Percentiles rank a stretch among this genome's conserved stretches.
Conservation (phyloP, 495 filamentous ascomycete species). For the Penicillium arizonense region DNA sequence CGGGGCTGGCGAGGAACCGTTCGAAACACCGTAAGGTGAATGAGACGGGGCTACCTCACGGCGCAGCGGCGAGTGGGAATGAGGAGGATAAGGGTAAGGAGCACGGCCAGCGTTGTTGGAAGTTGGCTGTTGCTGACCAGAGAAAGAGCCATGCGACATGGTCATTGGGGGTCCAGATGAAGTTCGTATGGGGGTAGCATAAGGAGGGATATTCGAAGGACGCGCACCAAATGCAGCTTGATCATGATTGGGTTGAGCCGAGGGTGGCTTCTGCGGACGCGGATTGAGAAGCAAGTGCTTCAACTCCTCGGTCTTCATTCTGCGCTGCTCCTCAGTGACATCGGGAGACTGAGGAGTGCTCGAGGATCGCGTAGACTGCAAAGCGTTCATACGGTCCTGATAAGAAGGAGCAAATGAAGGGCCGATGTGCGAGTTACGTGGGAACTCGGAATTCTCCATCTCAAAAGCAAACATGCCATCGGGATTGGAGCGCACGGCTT, state of each 20-base stretch:
- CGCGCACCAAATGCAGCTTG: constrained; percentile 13
- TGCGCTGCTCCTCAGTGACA: constrained; percentile 39
- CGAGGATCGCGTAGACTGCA: constrained; percentile 38
- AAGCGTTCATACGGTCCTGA: constrained; percentile 61
- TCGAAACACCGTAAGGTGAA: constrained; percentile 3
- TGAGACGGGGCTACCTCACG: constrained; percentile 23
- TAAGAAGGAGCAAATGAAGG: constrained; percentile 69
- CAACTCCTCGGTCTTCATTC: constrained; percentile 44
- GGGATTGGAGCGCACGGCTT: constrained; percentile 27
- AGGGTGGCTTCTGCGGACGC: constrained; percentile 38
- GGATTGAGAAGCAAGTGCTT: constrained; percentile 49
- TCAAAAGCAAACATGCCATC: constrained; percentile 65
- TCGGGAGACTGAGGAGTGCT: constrained; percentile 22
- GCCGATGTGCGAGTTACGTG: constrained; percentile 48
- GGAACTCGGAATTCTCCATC: constrained; percentile 50
- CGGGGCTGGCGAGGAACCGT: constrained; percentile 6
- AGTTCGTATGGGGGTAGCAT: constrained; percentile 38
- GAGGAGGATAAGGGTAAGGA: constrained; percentile 13
- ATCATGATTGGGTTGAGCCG: constrained; percentile 18
- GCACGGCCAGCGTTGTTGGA: constrained; percentile 14
- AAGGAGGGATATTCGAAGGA: constrained; percentile 26
- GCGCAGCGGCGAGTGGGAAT: constrained; percentile 24
- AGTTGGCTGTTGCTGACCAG: constrained; percentile 10
- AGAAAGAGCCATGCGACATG: constrained; percentile 16
- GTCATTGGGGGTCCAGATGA: constrained; percentile 35